A percentile compares a stretch with the other conserved stretches of the same genome.
Conservation (phyloP, 306 rosid genomes). For the Bauhinia variegata region DNA sequence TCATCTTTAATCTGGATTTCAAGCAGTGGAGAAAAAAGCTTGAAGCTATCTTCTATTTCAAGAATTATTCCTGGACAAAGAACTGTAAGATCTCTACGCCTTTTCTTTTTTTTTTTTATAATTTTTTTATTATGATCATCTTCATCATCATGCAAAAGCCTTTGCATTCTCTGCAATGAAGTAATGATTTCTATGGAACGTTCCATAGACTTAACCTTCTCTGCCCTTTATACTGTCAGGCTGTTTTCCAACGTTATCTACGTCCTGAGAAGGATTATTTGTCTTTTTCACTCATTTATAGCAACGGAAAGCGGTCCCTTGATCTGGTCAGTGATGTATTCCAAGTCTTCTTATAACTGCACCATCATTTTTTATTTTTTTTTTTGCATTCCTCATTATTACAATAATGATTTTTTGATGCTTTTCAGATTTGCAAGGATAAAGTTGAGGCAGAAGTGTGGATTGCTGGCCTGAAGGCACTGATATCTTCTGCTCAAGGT, state of each 20-base stretch:
- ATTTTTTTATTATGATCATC: too few relatives aligned
- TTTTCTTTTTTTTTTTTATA: constrained; percentile 20
- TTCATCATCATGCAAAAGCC: constrained; percentile 18
- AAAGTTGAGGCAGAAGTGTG: constrained; percentile 95
- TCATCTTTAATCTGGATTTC: constrained; percentile 90
- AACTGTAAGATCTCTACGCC: constrained; percentile 73
- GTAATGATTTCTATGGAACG: constrained; percentile 7
- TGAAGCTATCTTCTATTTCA: constrained; percentile 87
- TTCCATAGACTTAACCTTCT: constrained; percentile 32
- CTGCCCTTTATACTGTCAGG: constrained; percentile 50
- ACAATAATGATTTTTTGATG: constrained; percentile 8
- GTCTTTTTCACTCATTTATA: constrained; percentile 91
- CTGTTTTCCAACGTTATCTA: constrained; percentile 85
- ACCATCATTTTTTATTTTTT: constrained; percentile 11
- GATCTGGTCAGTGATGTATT: constrained; percentile 75
- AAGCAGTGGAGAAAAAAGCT: constrained; percentile 72
- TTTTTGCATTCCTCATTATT: constrained; percentile 19
- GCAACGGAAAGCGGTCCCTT: constrained; percentile 86
- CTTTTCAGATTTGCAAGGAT: constrained; percentile 89
- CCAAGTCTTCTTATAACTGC: constrained; percentile 17
- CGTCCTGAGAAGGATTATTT: constrained; percentile 90
- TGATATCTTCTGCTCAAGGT: constrained; percentile 86
- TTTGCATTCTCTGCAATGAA: constrained; percentile 22
- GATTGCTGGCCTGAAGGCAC: constrained; percentile 88
- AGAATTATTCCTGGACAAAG: constrained; percentile 95